Evolutionary conservation across 2,329 filamentous ascomycete genomes (phyloP).

Genomic region (Hortaea werneckii): DNA sequence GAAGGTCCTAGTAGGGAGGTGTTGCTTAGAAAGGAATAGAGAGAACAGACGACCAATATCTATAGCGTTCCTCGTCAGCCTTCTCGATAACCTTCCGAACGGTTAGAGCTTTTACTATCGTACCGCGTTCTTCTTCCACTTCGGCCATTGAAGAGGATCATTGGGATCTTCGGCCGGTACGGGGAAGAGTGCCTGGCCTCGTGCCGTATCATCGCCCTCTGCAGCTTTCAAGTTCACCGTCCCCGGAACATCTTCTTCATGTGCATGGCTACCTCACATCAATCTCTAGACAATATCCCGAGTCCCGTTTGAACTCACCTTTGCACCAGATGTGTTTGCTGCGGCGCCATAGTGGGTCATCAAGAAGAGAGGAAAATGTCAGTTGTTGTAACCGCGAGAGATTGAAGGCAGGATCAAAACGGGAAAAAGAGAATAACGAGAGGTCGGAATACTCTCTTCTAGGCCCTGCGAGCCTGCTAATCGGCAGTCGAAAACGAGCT

Average conservation of each 20-base stretch:
- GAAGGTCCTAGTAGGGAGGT: conserved; percentile 47
- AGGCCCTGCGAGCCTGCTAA: too few species aligned
- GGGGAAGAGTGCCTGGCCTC: conserved; percentile 51
- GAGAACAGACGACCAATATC: conserved; percentile 44
- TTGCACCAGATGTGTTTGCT: conserved; percentile 8
- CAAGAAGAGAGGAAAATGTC: too few species aligned
- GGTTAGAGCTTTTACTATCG: too few species aligned
- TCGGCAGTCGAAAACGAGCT: too few species aligned
- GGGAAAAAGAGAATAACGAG: too few species aligned
- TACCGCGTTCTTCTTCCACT: too few species aligned
- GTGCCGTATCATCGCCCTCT: conserved; percentile 50
- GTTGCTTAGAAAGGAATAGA: conserved; percentile 51
- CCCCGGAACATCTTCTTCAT: conserved; percentile 46
- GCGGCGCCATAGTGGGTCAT: conserved; percentile 3
- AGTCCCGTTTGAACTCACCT: conserved; percentile 5
- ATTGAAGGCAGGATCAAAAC: too few species aligned
- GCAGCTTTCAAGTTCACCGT: conserved; percentile 44
- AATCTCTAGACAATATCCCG: not conserved
- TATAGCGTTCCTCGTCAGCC: too few species aligned
- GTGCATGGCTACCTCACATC: conserved; percentile 38
- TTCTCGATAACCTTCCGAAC: too few species aligned
- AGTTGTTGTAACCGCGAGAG: too few species aligned
- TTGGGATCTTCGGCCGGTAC: conserved; percentile 53
- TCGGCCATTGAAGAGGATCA: conserved; percentile 32
- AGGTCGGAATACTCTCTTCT: too few species aligned